A percentile compares a stretch with the other conserved stretches of the same genome.
Evolutionary conservation across 257 asterid genomes (phyloP).

Genomic region (Scutellaria minor): DNA sequence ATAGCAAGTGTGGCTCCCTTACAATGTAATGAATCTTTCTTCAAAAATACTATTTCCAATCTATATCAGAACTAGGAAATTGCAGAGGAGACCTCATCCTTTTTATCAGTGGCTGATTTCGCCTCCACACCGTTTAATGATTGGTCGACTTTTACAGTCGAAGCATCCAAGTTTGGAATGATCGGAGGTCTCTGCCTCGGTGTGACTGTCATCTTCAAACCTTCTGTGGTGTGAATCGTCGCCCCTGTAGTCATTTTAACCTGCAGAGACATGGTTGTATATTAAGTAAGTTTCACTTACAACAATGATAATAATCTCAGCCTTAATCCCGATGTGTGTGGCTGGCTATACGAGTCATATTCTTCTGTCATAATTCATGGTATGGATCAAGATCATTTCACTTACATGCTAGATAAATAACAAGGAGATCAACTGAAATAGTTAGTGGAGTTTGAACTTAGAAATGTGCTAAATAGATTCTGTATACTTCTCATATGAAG

Average conservation of each 20-base stretch:
- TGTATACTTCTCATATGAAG: background rate
- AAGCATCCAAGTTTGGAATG: slow-evolving; percentile 61
- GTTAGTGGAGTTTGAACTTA: background rate
- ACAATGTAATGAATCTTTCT: slow-evolving; percentile 1
- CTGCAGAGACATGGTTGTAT: slow-evolving; percentile 44
- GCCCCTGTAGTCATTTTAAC: slow-evolving; percentile 98
- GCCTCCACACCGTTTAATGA: slow-evolving; percentile 39
- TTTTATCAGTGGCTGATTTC: slow-evolving; percentile 45
- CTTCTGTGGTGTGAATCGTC: slow-evolving; percentile 94
- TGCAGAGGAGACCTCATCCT: slow-evolving; percentile 56
- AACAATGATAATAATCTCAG: background rate
- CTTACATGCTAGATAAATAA: background rate
- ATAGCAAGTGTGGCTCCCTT: slow-evolving; percentile 23
- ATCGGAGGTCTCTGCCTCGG: slow-evolving; percentile 65
- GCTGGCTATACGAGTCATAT: too few relatives aligned
- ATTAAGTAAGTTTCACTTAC: background rate
- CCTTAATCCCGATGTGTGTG: too few relatives aligned
- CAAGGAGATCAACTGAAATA: background rate
- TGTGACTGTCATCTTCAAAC: slow-evolving; percentile 86
- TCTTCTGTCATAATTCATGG: too few relatives aligned
- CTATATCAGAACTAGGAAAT: slow-evolving; percentile 34
- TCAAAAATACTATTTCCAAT: background rate
- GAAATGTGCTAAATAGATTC: background rate
- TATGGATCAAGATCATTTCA: background rate
- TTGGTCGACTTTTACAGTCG: slow-evolving; percentile 50